Evolutionary conservation across 257 asterid species (phyloP), one percentile per base, ranked within the genome.

Genomic region (Paulownia fortunei): DNA sequence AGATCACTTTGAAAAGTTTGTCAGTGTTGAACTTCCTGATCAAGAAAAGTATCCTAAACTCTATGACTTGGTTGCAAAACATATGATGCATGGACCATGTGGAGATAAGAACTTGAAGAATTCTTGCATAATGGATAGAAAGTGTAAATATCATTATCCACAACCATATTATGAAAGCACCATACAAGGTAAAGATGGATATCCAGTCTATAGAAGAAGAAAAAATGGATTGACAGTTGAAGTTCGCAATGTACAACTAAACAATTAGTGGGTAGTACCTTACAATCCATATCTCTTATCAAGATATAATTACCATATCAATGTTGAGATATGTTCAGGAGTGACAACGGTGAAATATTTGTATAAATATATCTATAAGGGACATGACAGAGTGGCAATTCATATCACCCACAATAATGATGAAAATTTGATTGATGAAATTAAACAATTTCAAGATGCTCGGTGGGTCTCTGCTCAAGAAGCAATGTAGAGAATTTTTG

Each of bases 341-440:
- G n/a, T 70, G 6, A 51, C 69, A 18, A 24, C 56, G 11, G 56
- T 76, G 0, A 78, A 77, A 44, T 78, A 78, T 13, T 2, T 69
- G 7, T 78, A 69, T 19, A 78, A 69, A 21, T 77, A 78, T 68
- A 23, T 78, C 2, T 79, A 55, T 5, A 78, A 78, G 30, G 78
- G 75, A 0, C 80, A 49, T 26, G 83, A 78, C 2, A 66, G 9
- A 1, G 73, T 67, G 0, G 26, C 2, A 0, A 19, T 67, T 8
- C 2, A 10, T 55, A 6, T 65, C 6, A 4, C 18, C 0, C 6
- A 8, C 3, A 4, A 2, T 72, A 55, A 21, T 0, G 36, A 15
- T 5, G 44, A 58, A 11, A 39, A 60, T 24, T 1, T 3, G 0
- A 15, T 54, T 2, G 65, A 82, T 60, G 68, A 71, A 58, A 73